A percentile compares a stretch with the other conserved stretches of the same genome.
Evolutionary conservation across 495 filamentous ascomycete genomes (phyloP).

Genomic region (Aspergillus carlsbadensis): DNA sequence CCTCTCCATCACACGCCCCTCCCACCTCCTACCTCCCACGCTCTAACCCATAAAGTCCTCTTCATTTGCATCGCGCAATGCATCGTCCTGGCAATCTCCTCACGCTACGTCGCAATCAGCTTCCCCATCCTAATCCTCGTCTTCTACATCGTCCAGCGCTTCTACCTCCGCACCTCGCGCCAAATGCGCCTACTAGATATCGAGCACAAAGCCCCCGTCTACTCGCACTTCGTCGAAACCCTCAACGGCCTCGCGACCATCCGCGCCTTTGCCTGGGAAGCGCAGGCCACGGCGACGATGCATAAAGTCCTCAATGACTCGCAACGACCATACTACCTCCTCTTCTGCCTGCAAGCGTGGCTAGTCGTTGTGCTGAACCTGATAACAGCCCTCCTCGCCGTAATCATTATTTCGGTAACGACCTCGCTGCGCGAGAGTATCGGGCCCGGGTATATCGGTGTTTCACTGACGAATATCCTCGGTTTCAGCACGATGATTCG

Average conservation of each 20-base stretch:
- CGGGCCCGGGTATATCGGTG: slow-evolving; percentile 61
- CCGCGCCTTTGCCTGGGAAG: slow-evolving; percentile 63
- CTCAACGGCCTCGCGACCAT: slow-evolving; percentile 69
- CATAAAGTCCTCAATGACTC: slow-evolving; percentile 61
- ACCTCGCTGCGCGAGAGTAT: slow-evolving; percentile 29
- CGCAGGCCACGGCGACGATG: slow-evolving; percentile 21
- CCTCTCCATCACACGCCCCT: too few species aligned
- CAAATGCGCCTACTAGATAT: slow-evolving; percentile 60
- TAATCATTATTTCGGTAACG: slow-evolving; percentile 47
- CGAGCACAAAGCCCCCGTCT: slow-evolving; percentile 60
- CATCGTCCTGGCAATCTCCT: background rate
- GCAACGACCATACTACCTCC: slow-evolving; percentile 54
- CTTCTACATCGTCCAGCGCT: slow-evolving; percentile 49
- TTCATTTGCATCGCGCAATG: background rate
- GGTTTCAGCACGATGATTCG: slow-evolving; percentile 46
- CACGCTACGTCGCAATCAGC: slow-evolving; percentile 24
- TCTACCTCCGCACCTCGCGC: slow-evolving; percentile 61
- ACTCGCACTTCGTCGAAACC: slow-evolving; percentile 67
- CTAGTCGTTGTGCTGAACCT: slow-evolving; percentile 63
- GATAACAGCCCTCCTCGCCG: slow-evolving; percentile 57
- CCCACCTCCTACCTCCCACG: too few species aligned
- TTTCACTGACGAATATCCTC: slow-evolving; percentile 60
- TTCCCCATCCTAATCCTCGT: slow-evolving; percentile 24
- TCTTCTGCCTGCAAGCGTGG: slow-evolving; percentile 68
- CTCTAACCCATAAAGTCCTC: background rate